phyloP scores from a whole-genome alignment of 208 protist species.

The Leishmania turanica region DNA sequence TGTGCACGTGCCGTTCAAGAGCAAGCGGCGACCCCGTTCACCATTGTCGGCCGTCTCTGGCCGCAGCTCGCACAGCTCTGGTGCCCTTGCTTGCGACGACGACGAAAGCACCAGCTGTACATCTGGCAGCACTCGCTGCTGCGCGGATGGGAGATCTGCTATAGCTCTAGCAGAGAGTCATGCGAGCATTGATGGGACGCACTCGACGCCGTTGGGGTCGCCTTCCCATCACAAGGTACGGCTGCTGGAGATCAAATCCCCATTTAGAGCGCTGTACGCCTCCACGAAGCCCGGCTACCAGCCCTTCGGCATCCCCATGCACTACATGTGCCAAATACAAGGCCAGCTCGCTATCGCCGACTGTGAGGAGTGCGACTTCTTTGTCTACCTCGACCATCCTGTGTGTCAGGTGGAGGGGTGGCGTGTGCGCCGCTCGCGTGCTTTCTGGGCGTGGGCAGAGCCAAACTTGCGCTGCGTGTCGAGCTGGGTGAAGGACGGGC shows the following conservation, averaged over 20 bases:
- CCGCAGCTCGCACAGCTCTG: neutral
- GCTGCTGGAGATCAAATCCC: constrained; percentile 90
- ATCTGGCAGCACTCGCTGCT: neutral
- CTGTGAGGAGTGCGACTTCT: constrained; percentile 91
- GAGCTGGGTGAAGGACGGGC: constrained; percentile 66
- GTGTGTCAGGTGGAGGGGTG: constrained; percentile 71
- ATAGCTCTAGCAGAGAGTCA: neutral
- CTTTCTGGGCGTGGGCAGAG: constrained; percentile 85
- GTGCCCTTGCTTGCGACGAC: neutral
- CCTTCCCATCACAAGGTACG: constrained; percentile 23
- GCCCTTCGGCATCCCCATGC: constrained; percentile 80
- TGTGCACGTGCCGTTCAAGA: constrained; percentile 56
- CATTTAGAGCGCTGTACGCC: constrained; percentile 70
- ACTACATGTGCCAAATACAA: constrained; percentile 93
- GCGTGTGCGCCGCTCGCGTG: constrained; percentile 65
- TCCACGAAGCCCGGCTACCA: constrained; percentile 40
- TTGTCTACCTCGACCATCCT: constrained; percentile 79
- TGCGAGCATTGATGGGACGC: neutral
- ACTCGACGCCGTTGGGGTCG: neutral
- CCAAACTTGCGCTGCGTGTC: constrained; percentile 72
- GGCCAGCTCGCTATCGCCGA: constrained; percentile 89
- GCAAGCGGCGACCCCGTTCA: constrained; percentile 18
- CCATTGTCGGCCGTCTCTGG: neutral
- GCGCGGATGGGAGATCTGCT: neutral
- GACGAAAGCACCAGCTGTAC: neutral